Base-by-base conservation (phyloP, 1,284 basidiomycete genomes). In the Cryptococcus maquisensis region DNA sequence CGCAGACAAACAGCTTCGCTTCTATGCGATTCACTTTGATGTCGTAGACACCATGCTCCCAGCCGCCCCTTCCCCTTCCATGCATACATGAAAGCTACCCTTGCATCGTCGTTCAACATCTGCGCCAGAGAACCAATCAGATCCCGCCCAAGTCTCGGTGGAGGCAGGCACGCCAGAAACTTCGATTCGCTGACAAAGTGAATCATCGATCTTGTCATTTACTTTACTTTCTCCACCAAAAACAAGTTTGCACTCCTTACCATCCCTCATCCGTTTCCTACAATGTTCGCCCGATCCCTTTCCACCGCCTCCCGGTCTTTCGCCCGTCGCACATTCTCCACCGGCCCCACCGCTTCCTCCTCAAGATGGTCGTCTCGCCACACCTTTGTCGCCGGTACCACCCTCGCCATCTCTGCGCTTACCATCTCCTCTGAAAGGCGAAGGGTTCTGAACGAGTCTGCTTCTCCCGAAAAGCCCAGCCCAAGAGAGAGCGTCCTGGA, bases 401-500 rank as follows among this genome's bases (percentile, higher is more conserved):
- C 59, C 12, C 37, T 61, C 12, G 51, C 45, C 28, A 40, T 56
- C 28, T 47, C 55, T 36, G 52, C 35, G 4, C 40, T 55, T 16
- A 48, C 55, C 4, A 23, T 60, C 23, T 47, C 54, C 15, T 60
- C 55, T 1, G 55, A 60, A 24, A 38, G 52, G 23, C 36, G 46
- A 8, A 46, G 32, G 39, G 55, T 60, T 2, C 40, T 52, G 39
- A 59, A 59, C 38, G 59, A 57, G n/a, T 49, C 47, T 37, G 10
- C 38, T 37, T 49, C 51, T 9, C 49, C 55, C 35, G 20, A 40
- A 16, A 21, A n/a, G 16, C 16, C 39, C n/a, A 40, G 39, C n/a
- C 42, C 42, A 9, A 21, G 24, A 23, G 54, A 52, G 38, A 60
- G 55, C 36, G 63, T 64, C 3, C 43, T 67, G 23, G 59, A 64